Evolutionary conservation across 116 monocot genomes (phyloP).

Genomic region (Trichopus zeylanicus): DNA sequence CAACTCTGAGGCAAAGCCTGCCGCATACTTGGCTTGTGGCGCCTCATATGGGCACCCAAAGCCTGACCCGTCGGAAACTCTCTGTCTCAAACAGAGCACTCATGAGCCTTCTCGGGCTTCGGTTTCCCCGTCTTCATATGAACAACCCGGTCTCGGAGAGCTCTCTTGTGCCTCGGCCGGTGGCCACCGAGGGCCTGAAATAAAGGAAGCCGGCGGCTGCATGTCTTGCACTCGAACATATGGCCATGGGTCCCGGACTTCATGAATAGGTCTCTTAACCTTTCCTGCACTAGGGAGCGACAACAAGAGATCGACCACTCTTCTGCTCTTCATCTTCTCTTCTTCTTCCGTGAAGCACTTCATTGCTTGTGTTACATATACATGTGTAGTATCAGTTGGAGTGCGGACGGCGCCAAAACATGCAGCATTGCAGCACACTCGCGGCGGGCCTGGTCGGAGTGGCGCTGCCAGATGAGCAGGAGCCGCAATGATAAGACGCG

Average conservation of each 20-base stretch:
- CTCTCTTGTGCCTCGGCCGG: neutral
- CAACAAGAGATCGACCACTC: neutral
- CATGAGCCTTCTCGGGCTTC: constrained; percentile 8
- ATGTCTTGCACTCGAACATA: constrained; percentile 44
- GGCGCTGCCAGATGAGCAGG: no score
- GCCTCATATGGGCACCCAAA: constrained; percentile 17
- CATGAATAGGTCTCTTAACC: neutral
- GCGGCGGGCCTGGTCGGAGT: no score
- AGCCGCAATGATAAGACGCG: no score
- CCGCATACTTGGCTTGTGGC: constrained; percentile 3
- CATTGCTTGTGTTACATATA: no score
- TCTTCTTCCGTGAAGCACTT: neutral
- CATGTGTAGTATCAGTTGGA: no score
- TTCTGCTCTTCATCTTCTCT: neutral
- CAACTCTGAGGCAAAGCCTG: neutral
- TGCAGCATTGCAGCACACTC: no score
- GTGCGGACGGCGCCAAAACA: no score
- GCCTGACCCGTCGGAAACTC: constrained; percentile 25
- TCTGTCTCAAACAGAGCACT: constrained; percentile 19
- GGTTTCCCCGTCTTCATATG: neutral
- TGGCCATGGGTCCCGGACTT: neutral
- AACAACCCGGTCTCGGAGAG: neutral
- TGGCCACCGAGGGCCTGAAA: constrained; percentile 17
- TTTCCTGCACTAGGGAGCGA: no score
- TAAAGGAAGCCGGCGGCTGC: constrained; percentile 28